Evolutionary conservation across 1,139 yeast genomes (phyloP), one percentile per base, ranked within the genome.

Genomic region (Suhomyces wounanorum): DNA sequence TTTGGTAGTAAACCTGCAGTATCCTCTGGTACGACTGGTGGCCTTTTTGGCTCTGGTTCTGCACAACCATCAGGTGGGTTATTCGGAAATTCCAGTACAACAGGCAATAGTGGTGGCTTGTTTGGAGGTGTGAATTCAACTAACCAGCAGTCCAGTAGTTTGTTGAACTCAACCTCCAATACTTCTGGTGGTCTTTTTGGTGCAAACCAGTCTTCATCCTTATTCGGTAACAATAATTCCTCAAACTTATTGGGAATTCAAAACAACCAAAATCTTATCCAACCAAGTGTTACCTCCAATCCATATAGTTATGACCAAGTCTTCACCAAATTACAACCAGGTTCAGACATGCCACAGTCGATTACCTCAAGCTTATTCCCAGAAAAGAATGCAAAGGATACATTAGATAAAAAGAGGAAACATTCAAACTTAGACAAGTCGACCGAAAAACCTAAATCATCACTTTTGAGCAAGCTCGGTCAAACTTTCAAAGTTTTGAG

Each of bases 401-500:
- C 60, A 9, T 28, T 58, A 2, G 58, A 60, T 2, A 60, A 51
- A 45, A 64, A 65, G 41, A 60, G 67, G 52, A 53, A 58, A 17
- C 62, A 54, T 47, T 63, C 70, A 17, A 54, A 57, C 36, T 47
- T 56, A 36, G 57, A 58, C 40, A 54, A 52, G 28, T 50, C 30
- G 43, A 51, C 36, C 28, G 42, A 26, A 35, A 54, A 47, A 21
- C 59, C 57, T 7, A 59, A 60, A 39, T 55, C 72, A 9, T 65
- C 77, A 0, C 61, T 75, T 31, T 63, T 75, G 40, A 61, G 69
- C 5, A 70, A 64, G 52, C 63, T 77, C 37, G 78, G 80, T 1
- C 73, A 69, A 53, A 69, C 72, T 1, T 69, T 76, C 53, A 69
- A 66, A 47, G 65, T 74, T 17, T 69, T 75, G 52, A 62, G 69